These are phyloP conservation scores for Ustilago vetiveriae DNA, from an alignment of 1,284 basidiomycete species.

Conservation along the genomic window DNA sequence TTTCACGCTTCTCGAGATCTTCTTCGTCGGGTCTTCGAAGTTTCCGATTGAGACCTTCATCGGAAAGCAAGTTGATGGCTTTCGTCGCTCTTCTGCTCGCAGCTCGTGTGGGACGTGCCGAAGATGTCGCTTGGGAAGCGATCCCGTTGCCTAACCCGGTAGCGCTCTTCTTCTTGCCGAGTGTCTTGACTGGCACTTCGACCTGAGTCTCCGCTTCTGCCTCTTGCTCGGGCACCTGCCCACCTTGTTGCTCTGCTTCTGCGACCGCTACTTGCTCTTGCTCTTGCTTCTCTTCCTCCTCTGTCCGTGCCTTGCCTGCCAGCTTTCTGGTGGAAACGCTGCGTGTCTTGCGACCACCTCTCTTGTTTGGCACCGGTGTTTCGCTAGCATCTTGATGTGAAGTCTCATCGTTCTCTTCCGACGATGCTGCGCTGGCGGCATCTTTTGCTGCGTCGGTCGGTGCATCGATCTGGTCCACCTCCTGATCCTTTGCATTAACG, in stretches of 20 bases:
- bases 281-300: conserved; percentile 1
- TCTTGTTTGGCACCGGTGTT: conserved; percentile 9
- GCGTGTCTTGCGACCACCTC: conserved; percentile 25
- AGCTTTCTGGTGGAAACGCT: conserved; percentile 24
- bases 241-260: conserved; percentile 3
- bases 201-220: background rate
- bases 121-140: conserved; percentile 3
- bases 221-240: background rate
- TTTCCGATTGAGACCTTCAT: conserved; percentile 35
- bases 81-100: conserved; percentile 43
- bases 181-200: conserved; percentile 13
- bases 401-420: conserved; percentile 11
- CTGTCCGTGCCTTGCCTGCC: conserved; percentile 6
- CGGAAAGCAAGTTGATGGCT: conserved; percentile 30
- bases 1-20: conserved; percentile 25
- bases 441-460: background rate
- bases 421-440: background rate
- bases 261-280: background rate
- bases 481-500: conserved; percentile 3
- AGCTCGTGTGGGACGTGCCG: conserved; percentile 24
- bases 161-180: conserved; percentile 33
- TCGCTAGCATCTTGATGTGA: background rate
- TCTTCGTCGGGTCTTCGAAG: conserved; percentile 27
- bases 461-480: conserved; percentile 1
- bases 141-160: conserved; percentile 26